Evolutionary conservation across 805 yeast genomes (phyloP).

Genomic region (Lachancea dasiensis): DNA sequence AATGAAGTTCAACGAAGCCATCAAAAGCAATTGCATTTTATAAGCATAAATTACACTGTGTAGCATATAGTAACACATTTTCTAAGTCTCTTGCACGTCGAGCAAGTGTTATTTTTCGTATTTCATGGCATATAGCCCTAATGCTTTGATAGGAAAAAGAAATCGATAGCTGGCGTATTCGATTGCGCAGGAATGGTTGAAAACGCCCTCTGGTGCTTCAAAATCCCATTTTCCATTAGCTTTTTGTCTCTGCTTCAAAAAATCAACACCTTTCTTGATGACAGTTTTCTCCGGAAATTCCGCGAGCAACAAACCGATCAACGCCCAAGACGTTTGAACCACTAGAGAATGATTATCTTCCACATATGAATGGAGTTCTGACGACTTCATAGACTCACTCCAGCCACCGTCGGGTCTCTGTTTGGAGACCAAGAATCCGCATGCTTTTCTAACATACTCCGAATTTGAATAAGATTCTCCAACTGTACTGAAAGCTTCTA

Average conservation of each 20-base stretch:
- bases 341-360: constrained; percentile 56
- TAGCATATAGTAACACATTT: no score
- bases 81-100: no score
- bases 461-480: constrained; percentile 59
- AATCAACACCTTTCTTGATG: constrained; percentile 54
- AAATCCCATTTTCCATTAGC: constrained; percentile 77
- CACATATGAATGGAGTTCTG: constrained; percentile 75
- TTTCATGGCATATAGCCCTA: constrained; percentile 56
- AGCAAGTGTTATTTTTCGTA: neutral
- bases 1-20: no score
- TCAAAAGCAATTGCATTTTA: no score
- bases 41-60: no score
- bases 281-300: constrained; percentile 66
- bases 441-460: constrained; percentile 61
- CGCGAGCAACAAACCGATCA: constrained; percentile 75
- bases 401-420: constrained; percentile 93
- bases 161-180: constrained; percentile 93
- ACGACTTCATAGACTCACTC: constrained; percentile 91
- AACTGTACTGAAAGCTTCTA: constrained; percentile 79
- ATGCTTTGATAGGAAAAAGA: constrained; percentile 85
- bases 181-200: constrained; percentile 89
- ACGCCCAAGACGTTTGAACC: constrained; percentile 92
- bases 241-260: constrained; percentile 62
- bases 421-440: constrained; percentile 72
- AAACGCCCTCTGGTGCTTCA: constrained; percentile 90